Percentiles rank a stretch among this genome's conserved stretches.
Evolutionary conservation across 2,329 filamentous ascomycete species (phyloP).

Genomic region (Xylariaceae sp.): DNA sequence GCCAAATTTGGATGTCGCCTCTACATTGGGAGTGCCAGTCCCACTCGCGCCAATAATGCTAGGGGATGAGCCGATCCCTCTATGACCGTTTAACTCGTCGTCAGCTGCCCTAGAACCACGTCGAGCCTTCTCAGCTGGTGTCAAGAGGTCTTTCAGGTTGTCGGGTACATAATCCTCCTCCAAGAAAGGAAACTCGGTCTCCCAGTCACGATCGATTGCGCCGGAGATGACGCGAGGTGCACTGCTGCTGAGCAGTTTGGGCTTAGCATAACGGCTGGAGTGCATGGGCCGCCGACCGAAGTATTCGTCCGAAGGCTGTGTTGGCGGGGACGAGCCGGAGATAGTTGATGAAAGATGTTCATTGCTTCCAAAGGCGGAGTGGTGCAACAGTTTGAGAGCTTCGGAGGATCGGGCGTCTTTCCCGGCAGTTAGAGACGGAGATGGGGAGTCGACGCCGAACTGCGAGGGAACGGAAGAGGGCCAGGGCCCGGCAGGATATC

Average conservation of each 20-base stretch:
- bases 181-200: conserved; percentile 65
- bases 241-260: conserved; percentile 66
- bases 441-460: conserved; percentile 83
- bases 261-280: conserved; percentile 62
- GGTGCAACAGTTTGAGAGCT: conserved; percentile 60
- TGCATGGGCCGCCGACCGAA: conserved; percentile 69
- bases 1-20: conserved; percentile 53
- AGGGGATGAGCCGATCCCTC: conserved; percentile 33
- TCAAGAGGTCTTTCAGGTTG: conserved; percentile 61
- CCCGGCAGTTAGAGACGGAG: conserved; percentile 64
- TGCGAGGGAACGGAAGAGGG: conserved; percentile 90
- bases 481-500: conserved; percentile 73
- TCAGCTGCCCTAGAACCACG: conserved; percentile 57
- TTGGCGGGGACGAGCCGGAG: conserved; percentile 33
- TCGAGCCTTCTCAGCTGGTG: conserved; percentile 63
- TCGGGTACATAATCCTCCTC: conserved; percentile 87
- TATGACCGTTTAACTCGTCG: conserved; percentile 41
- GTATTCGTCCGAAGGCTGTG: conserved; percentile 49
- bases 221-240: conserved; percentile 60
- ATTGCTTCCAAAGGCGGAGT: conserved; percentile 63
- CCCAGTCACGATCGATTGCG: conserved; percentile 62
- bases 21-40: conserved; percentile 38
- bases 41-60: conserved; percentile 36
- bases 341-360: conserved; percentile 57
- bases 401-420: conserved; percentile 60